Evolutionary conservation across 2,329 filamentous ascomycete genomes (phyloP).

Genomic region (Thermomyces lanuginosus): DNA sequence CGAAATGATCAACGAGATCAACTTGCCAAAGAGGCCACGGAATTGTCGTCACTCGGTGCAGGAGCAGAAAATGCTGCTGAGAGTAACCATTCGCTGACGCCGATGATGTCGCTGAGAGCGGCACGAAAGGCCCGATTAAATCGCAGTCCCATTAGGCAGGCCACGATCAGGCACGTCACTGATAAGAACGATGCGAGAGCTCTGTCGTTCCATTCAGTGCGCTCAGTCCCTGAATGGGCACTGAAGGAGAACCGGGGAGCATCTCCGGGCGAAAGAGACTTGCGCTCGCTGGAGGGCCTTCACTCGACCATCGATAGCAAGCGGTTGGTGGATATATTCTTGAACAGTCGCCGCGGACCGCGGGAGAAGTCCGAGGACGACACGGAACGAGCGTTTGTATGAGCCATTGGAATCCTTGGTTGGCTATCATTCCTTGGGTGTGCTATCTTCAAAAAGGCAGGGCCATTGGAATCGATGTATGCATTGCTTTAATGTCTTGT

Average conservation of each 20-base stretch:
- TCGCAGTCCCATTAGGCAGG: conserved; percentile 2
- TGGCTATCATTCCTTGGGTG: too few relatives aligned
- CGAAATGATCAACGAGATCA: not conserved
- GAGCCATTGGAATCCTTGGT: too few relatives aligned
- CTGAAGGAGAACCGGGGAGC: conserved; percentile 19
- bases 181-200: conserved; percentile 10
- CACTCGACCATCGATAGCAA: conserved; percentile 18
- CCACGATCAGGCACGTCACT: conserved; percentile 11
- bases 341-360: conserved; percentile 19
- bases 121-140: conserved; percentile 9
- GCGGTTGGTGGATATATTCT: conserved; percentile 22
- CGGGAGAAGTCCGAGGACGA: too few relatives aligned
- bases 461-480: too few relatives aligned
- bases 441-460: too few relatives aligned
- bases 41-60: conserved; percentile 8
- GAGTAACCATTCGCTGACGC: conserved; percentile 17
- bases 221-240: conserved; percentile 10
- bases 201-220: conserved; percentile 14
- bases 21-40: not conserved
- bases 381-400: too few relatives aligned
- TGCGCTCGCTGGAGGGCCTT: conserved; percentile 11
- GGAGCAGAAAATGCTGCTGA: conserved; percentile 10
- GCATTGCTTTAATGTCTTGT: too few relatives aligned
- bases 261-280: conserved; percentile 6
- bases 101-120: conserved; percentile 9